phyloP scores from a whole-genome alignment of 495 filamentous ascomycete species.

The Talaromyces liani region DNA sequence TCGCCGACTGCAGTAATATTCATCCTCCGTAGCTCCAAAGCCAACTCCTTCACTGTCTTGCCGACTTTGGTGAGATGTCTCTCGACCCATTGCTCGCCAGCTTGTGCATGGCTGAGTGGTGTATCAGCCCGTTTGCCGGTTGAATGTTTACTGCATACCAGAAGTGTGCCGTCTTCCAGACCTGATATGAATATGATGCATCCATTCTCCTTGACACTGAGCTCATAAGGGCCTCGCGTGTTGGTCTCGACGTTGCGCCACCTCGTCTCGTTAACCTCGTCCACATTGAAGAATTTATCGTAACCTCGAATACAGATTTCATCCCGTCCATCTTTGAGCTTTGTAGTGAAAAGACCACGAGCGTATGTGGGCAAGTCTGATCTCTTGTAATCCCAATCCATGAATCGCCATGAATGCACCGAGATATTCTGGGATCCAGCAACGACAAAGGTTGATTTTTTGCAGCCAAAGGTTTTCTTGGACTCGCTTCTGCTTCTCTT shows the following conservation, averaged over 20 bases:
- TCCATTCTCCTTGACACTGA: conserved; percentile 96
- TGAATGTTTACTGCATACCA: conserved; percentile 98
- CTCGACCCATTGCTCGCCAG: conserved; percentile 80
- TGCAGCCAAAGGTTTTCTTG: conserved; percentile 54
- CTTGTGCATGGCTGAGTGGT: conserved; percentile 71
- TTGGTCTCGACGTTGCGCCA: conserved; percentile 73
- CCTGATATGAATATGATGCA: conserved; percentile 98
- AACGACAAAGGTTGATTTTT: conserved; percentile 66
- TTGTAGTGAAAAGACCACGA: conserved; percentile 83
- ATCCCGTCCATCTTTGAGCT: conserved; percentile 46
- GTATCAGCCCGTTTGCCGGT: conserved; percentile 66
- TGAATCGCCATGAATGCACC: conserved; percentile 88
- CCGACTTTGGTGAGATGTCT: conserved; percentile 67
- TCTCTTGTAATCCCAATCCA: conserved; percentile 93
- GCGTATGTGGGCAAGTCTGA: conserved; percentile 78
- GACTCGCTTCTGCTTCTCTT: conserved; percentile 24
- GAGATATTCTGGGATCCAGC: conserved; percentile 46
- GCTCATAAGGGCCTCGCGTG: conserved; percentile 85
- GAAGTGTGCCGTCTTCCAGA: conserved; percentile 73
- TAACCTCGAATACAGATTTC: conserved; percentile 87
- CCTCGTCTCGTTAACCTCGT: conserved; percentile 66
- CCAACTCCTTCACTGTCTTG: conserved; percentile 69
- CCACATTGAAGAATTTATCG: conserved; percentile 97
- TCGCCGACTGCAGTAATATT: conserved; percentile 94
- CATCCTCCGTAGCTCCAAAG: conserved; percentile 62